Evolutionary conservation across 2,329 filamentous ascomycete genomes (phyloP).

Genomic region (Venturia carpophila): DNA sequence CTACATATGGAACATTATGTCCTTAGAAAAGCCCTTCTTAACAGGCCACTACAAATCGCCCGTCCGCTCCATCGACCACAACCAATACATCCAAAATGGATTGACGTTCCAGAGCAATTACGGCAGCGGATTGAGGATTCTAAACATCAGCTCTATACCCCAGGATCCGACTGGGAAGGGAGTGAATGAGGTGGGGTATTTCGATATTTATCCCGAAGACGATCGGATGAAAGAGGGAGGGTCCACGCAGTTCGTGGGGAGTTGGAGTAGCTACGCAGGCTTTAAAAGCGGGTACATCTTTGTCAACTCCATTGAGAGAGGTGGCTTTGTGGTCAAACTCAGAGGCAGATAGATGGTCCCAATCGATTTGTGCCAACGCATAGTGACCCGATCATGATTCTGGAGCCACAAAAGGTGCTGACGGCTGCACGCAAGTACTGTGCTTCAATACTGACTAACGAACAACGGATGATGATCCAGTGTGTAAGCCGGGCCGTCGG

Average conservation of each 20-base stretch:
- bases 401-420: not conserved
- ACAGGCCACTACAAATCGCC: slow-evolving; percentile 39
- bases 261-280: slow-evolving; percentile 28
- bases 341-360: not conserved
- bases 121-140: slow-evolving; percentile 38
- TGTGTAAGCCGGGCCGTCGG: not conserved
- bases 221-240: slow-evolving; percentile 27
- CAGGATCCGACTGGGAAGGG: slow-evolving; percentile 26
- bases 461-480: not conserved
- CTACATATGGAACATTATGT: slow-evolving; percentile 43
- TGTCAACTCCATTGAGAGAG: slow-evolving; percentile 36
- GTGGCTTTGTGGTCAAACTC: slow-evolving; percentile 28
- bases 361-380: not conserved
- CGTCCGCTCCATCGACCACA: slow-evolving; percentile 41
- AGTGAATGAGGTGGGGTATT: slow-evolving; percentile 30
- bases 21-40: slow-evolving; percentile 36
- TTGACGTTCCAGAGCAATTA: slow-evolving; percentile 46
- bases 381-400: not conserved
- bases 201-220: slow-evolving; percentile 30
- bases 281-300: slow-evolving; percentile 35
- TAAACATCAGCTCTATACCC: slow-evolving; percentile 28
- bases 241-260: slow-evolving; percentile 34
- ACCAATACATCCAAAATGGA: slow-evolving; percentile 42
- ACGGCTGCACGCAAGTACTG: not conserved
- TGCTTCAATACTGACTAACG: not conserved